Conservation (phyloP, 805 yeast genomes). For the Saccharomycopsis synnaedendra region DNA sequence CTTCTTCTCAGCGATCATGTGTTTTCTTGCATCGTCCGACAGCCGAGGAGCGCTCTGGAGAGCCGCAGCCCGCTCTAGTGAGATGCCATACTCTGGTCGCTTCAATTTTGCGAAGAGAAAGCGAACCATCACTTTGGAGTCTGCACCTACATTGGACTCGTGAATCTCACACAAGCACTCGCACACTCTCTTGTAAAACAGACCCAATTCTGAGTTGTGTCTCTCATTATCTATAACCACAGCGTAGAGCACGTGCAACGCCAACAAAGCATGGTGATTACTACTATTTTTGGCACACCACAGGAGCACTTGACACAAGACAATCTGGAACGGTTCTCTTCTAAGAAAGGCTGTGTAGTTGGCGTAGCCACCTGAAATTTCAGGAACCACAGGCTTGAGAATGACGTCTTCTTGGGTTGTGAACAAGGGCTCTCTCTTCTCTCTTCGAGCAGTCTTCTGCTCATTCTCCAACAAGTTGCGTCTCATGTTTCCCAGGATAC, state of each 20-base stretch:
- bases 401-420: constrained; percentile 10
- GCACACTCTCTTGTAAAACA: too few relatives aligned
- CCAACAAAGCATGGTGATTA: constrained; percentile 38
- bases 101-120: background rate
- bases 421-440: constrained; percentile 15
- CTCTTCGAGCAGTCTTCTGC: constrained; percentile 2
- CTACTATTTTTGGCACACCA: constrained; percentile 20
- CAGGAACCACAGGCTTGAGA: constrained; percentile 5
- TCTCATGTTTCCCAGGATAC: constrained; percentile 17
- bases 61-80: too few relatives aligned
- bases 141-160: background rate
- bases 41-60: background rate
- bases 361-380: constrained; percentile 15
- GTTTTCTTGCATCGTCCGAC: background rate
- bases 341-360: constrained; percentile 17
- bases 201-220: background rate
- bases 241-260: constrained; percentile 64
- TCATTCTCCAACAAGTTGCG: constrained; percentile 11
- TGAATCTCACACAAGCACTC: too few relatives aligned
- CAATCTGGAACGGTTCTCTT: constrained; percentile 5
- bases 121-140: background rate
- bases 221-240: constrained; percentile 39
- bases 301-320: background rate
- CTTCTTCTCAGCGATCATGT: constrained; percentile 10
- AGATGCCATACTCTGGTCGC: too few relatives aligned